phyloP scores from a whole-genome alignment of 2,329 filamentous ascomycete species.

The Claviceps africana region DNA sequence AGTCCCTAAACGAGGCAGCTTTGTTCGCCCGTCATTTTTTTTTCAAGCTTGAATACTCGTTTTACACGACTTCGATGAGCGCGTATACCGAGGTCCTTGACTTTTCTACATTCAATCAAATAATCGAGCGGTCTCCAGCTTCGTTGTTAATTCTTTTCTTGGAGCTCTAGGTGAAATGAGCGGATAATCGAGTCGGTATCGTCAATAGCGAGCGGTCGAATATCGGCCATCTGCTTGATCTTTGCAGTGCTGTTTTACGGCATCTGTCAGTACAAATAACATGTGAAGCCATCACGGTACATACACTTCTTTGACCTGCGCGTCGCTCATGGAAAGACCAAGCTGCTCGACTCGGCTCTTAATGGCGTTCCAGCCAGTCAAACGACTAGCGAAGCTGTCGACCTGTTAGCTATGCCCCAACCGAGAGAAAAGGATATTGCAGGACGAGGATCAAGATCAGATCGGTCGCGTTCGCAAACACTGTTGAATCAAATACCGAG shows the following conservation, averaged over 20 bases:
- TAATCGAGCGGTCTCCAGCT: background rate
- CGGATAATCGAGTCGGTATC: slow-evolving; percentile 82
- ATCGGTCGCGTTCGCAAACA: background rate
- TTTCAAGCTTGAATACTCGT: background rate
- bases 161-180: slow-evolving; percentile 47
- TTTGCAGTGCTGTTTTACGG: slow-evolving; percentile 37
- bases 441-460: background rate
- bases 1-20: background rate
- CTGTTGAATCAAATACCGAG: background rate
- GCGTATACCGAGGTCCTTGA: background rate
- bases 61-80: background rate
- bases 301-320: slow-evolving; percentile 19
- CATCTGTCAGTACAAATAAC: background rate
- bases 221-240: slow-evolving; percentile 84
- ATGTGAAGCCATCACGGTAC: slow-evolving; percentile 4
- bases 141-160: background rate
- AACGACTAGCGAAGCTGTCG: slow-evolving; percentile 6
- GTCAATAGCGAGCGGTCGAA: slow-evolving; percentile 73
- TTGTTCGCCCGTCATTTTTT: background rate
- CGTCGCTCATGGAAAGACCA: slow-evolving; percentile 40
- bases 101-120: background rate
- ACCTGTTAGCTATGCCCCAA: background rate
- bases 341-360: slow-evolving; percentile 80
- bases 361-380: slow-evolving; percentile 92
- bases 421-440: too few species aligned